Base-by-base conservation (phyloP, 352 stramenopile genomes). In the Hyaloperonospora brassicae region DNA sequence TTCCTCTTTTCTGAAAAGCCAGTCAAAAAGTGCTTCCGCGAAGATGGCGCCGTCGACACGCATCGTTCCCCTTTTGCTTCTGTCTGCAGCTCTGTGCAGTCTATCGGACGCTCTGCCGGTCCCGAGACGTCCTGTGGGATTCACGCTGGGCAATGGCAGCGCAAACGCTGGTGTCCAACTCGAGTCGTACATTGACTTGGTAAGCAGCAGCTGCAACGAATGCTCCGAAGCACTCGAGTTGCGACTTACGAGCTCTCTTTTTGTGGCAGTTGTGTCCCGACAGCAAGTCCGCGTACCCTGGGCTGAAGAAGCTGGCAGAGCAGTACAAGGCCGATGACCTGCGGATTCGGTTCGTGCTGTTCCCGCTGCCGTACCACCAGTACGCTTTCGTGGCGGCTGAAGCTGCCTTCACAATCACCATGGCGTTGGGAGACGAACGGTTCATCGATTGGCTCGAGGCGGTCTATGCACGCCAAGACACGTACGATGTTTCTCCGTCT, bases 101-200 rank as follows among this genome's bases (percentile, higher is more conserved):
- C 11, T 63, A 17, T 9, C 64, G 9, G 42, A 17, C 10, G 30
- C 54, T 24, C 59, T 59, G 10, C 68, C 70, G n/a, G 79, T 90
- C 50, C 83, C 78, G 12, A 57, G 63, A 12, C 74, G 72, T 36
- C 79, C 71, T 1, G 76, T 76, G 21, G 83, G 83, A 0, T 90
- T 90, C 49, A 83, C 73, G 1, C 53, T 85, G 14, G 75, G 76
- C 12, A 43, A 70, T 1, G 79, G 83, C 5, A 64, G 38, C 11
- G 71, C 77, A 5, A 56, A 73, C 13, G 83, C 83, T 2, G 68
- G 73, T 30, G 74, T 93, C 30, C 83, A 93, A 59, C 73, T 93
- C 38, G 83, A 93, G 66, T 82, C 78, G 22, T 93, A 86, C 55
- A 68, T 93, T n/a, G 80, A 93, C 50, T 55, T 90, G 72, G 79